Base-by-base conservation (phyloP, 1,284 basidiomycete species). In the Naganishia cerealis region DNA sequence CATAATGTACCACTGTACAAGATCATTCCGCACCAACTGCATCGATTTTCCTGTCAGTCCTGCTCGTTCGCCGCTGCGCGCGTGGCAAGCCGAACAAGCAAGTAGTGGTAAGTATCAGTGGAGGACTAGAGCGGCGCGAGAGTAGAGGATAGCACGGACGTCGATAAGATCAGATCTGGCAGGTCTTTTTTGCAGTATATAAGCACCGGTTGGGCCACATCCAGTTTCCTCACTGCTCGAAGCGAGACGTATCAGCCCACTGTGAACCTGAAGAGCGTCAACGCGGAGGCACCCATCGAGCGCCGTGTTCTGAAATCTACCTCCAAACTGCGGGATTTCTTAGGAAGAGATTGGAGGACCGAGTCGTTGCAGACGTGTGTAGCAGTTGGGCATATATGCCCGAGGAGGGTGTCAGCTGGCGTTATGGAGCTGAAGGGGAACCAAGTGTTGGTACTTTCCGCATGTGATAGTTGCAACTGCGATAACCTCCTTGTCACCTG, bases 281-380 rank as follows among this genome's bases (percentile, higher is more conserved):
- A 15, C 52, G 57, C 57, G 42, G 16, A 16, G 83, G 66, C 72
- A 92, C 91, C 84, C 90, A 94, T 94, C 36, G 86, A 76, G 85
- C 90, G 67, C 84, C 84, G 65, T 83, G 83, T 75, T 54, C 75
- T 77, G 13, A 84, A 83, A 72, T 94, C 91, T 3, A 63, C 61
- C 69, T 92, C 89, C 65, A 93, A 80, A 55, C 86, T 85, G 38
- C 87, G 84, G 73, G 94, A 87, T 65, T 86, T 84, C 56, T 86
- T 85, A 0, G 92, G 92, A 42, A 95, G 80, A 71, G 87, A 86
- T 73, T 91, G 89, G 43, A 94, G 82, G 1, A 93, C 90, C 0
- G 89, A 87, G 42, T 85, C 81, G 63, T 85, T 84, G 72, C 90
- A 88, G 76, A 90, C 21, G 86, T 83, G 72, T 90, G 89, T 2